Evolutionary conservation across 2,329 filamentous ascomycete species (phyloP).

Genomic region (Fusarium torreyae): DNA sequence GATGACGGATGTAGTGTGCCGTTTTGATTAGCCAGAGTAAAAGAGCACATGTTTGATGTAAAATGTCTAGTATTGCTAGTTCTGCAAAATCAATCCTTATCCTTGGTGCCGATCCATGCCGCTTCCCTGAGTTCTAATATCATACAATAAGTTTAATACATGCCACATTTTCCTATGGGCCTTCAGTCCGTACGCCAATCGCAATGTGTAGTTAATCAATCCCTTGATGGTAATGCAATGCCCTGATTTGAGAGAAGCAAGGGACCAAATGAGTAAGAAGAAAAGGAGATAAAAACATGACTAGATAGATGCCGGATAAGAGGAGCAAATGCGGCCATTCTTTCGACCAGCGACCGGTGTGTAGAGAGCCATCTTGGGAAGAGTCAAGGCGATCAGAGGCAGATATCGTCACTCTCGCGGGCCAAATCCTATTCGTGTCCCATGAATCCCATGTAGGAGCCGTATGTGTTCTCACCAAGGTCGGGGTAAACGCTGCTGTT

Average conservation of each 20-base stretch:
- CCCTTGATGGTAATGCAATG: background rate
- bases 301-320: slow-evolving; percentile 7
- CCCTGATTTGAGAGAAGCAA: background rate
- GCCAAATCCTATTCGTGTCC: background rate
- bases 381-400: background rate
- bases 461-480: background rate
- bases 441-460: background rate
- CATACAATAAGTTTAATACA: slow-evolving; percentile 7
- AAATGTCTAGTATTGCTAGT: slow-evolving; percentile 4
- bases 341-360: background rate
- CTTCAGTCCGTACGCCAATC: background rate
- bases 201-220: background rate
- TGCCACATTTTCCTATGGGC: background rate
- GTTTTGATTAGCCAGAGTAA: background rate
- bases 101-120: slow-evolving; percentile 6
- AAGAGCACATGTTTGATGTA: background rate
- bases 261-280: background rate
- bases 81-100: background rate
- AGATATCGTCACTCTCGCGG: background rate
- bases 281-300: background rate
- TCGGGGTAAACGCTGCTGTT: background rate
- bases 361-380: background rate
- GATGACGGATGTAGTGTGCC: background rate
- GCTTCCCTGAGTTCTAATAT: slow-evolving; percentile 7
- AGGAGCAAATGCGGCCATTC: background rate